Conservation (phyloP, 164 flowering plant genomes). For the Piper betle region DNA sequence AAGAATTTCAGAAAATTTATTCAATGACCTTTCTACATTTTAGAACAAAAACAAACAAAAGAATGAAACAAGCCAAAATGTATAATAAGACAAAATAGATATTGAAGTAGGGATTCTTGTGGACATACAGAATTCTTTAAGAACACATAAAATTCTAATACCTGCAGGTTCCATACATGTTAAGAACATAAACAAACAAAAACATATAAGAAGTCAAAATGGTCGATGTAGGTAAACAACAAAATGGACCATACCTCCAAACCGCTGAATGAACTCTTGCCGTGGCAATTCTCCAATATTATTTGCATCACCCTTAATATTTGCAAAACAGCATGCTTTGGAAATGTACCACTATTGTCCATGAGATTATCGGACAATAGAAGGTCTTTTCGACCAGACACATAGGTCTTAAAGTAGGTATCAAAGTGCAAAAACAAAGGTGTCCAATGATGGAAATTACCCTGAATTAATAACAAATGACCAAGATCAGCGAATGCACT, state of each 20-base stretch:
- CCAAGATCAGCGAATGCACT: neutral
- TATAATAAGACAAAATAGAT: neutral
- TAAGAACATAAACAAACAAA: no score
- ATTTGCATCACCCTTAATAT: slow-evolving; percentile 76
- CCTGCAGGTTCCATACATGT: no score
- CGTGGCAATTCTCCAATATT: slow-evolving; percentile 82
- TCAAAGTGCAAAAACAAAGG: slow-evolving; percentile 91
- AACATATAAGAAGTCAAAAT: neutral
- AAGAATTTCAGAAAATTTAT: no score
- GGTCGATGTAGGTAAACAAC: no score
- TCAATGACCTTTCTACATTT: no score
- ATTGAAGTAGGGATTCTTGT: no score
- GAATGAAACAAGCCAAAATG: neutral
- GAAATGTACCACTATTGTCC: slow-evolving; percentile 74
- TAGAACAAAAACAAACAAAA: neutral
- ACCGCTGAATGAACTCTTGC: slow-evolving; percentile 77
- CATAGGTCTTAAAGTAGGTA: slow-evolving; percentile 73
- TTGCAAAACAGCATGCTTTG: slow-evolving; percentile 75
- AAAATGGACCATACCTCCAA: slow-evolving; percentile 46
- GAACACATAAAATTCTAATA: no score
- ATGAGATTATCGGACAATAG: slow-evolving; percentile 63
- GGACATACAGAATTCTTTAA: no score
- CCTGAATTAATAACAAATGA: slow-evolving; percentile 28
- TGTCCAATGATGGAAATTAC: slow-evolving; percentile 96
- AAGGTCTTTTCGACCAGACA: slow-evolving; percentile 77